Evolutionary conservation across 805 yeast genomes (phyloP), one percentile per base, ranked within the genome.

Genomic region (Candida ortonii): DNA sequence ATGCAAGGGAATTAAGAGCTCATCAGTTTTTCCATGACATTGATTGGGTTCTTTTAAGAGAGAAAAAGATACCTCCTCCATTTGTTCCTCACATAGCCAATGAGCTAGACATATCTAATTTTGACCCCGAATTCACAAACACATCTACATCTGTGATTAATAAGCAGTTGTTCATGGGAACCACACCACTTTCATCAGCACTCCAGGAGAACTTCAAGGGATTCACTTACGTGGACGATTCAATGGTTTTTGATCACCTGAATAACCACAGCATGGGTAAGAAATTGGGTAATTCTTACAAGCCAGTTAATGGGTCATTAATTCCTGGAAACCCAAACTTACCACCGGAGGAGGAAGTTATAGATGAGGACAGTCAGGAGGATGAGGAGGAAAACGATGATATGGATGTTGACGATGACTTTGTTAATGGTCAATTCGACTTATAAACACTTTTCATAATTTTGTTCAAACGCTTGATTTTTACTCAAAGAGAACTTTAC

Each of bases 201-300:
- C 79, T 90, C 52, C 98, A 93, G 65, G 97, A 93, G 33, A 89
- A 89, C 57, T 93, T 93, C 65, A 87, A 86, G 52, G 98, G 98
- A 0, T 93, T 93, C 61, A 93, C 98, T 0, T 93, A 84, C 61
- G 97, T 90, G 30, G 96, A 89, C 59, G 97, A 85, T 44, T 82
- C 94, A 16, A 76, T 95, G 19, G 79, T 90, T 71, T 95, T 89
- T 52, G 96, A 89, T 48, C 84, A 84, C 61, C 82, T 83, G 26
- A 52, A 50, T 30, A 34, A 33, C 49, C 50, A 53, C 14, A 47
- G 59, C 12, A 62, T 64, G 30, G 64, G 49, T 47, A 65, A 55
- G 47, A 62, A 47, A 55, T 52, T 49, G 52, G 71, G 41, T 43
- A 63, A 43, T 52, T 60, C 60, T 31, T 70, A 64, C 57, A 50